Evolutionary conservation across 2,329 filamentous ascomycete genomes (phyloP).

Genomic region (Arachnomyces sp.): DNA sequence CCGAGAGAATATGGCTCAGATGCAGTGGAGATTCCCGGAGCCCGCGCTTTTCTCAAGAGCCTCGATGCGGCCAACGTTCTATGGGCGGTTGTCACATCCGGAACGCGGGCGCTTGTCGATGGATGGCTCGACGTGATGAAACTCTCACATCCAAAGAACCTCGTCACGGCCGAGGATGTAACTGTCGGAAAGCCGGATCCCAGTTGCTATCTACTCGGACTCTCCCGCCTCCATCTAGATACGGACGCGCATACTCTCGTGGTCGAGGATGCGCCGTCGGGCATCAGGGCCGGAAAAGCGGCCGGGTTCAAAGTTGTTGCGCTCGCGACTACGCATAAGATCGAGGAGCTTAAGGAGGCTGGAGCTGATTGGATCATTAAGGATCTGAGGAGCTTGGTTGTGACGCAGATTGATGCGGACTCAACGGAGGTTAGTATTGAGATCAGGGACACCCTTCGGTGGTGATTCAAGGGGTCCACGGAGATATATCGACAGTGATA

Average conservation of each 20-base stretch:
- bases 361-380: constrained; percentile 82
- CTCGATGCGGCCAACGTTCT: constrained; percentile 57
- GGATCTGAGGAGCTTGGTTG: constrained; percentile 66
- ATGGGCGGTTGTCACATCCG: constrained; percentile 81
- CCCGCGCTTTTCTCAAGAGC: constrained; percentile 59
- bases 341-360: constrained; percentile 63
- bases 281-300: constrained; percentile 73
- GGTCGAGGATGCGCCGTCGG: constrained; percentile 81
- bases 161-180: constrained; percentile 72
- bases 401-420: constrained; percentile 53
- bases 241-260: constrained; percentile 58
- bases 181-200: constrained; percentile 70
- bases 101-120: constrained; percentile 56
- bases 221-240: constrained; percentile 49
- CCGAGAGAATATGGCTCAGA: constrained; percentile 69
- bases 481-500: not conserved
- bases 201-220: constrained; percentile 63
- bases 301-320: constrained; percentile 80
- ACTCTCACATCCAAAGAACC: constrained; percentile 57
- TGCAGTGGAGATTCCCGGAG: constrained; percentile 79
- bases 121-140: constrained; percentile 65
- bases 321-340: constrained; percentile 74
- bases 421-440: constrained; percentile 60
- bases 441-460: constrained; percentile 52
- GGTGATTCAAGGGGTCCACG: constrained; percentile 4